Base-by-base conservation (phyloP, 371 early-diverging fungal genomes). In the Mortierella sp. region DNA sequence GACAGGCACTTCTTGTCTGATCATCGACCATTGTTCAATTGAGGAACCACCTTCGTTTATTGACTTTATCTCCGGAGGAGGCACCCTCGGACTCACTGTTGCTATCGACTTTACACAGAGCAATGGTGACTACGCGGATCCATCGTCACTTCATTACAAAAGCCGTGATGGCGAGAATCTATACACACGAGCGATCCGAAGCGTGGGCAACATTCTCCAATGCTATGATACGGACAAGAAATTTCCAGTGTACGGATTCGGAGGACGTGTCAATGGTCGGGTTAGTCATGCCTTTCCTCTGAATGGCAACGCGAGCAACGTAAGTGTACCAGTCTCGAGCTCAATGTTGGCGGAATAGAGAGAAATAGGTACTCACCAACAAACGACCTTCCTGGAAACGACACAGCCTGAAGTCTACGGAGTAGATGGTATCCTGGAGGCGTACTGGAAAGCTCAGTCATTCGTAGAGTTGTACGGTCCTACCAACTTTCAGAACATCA, bases 91-190 rank as follows among this genome's bases (percentile, higher is more conserved):
- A 19, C 60, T 85, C 5, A 54, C 65, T 2, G 78, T 82, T 8
- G 85, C 83, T 6, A 78, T 86, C 46, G 87, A 86, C 52, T 86
- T 85, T 66, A 86, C 87, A 0, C 73, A 60, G 40, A 80, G 81
- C 27, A 86, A 86, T 45, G 84, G 82, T 1, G 71, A 78, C 43
- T 82, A 80, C 24, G 40, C 31, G 16, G 43, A 45, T 17, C 81
- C 81, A 8, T 40, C 50, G 1, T 82, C 83, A 2, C 69, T 85
- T 19, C 84, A 85, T 54, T 84, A 56, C 54, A 73, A 54, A 29
- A 45, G 63, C 44, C 67, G 57, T 9, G 49, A 31, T 16, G 60
- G 51, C 9, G 64, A 63, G 21, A 84, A 83, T 59, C 69, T 67
- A 5, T 85, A 85, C 41, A 80, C 83, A 29, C 63, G 68, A 27